These are phyloP conservation scores for Alternaria gansuensis DNA, from an alignment of 2,329 filamentous ascomycete genomes.

Conservation along the genomic window DNA sequence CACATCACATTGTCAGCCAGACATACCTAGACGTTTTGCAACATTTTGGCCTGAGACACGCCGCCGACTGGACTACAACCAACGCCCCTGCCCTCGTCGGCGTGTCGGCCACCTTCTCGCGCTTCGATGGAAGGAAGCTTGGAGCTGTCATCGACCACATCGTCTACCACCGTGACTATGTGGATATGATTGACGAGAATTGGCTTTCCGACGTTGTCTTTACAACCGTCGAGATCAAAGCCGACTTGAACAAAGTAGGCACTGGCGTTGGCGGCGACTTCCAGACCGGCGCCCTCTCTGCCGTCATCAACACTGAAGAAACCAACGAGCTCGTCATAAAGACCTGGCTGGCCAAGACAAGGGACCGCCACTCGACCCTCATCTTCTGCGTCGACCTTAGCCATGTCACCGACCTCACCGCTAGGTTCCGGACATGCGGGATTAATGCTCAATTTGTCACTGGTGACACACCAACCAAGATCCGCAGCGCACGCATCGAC, in stretches of 20 bases:
- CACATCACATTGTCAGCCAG: constrained; percentile 91
- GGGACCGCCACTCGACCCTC: constrained; percentile 79
- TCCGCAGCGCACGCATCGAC: constrained; percentile 74
- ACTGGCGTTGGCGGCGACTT: constrained; percentile 78
- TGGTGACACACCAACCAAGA: constrained; percentile 74
- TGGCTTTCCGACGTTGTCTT: constrained; percentile 94
- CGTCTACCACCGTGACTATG: constrained; percentile 88
- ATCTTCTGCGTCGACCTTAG: constrained; percentile 93
- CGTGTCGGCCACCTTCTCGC: constrained; percentile 82
- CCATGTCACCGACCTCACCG: constrained; percentile 79
- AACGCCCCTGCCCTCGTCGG: constrained; percentile 72
- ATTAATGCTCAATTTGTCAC: constrained; percentile 90
- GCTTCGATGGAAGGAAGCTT: constrained; percentile 83
- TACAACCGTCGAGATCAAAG: constrained; percentile 86
- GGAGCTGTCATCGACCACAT: constrained; percentile 92
- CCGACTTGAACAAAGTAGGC: constrained; percentile 77
- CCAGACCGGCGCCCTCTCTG: constrained; percentile 76
- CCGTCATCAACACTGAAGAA: constrained; percentile 80
- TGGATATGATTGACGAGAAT: constrained; percentile 85
- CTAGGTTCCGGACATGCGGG: constrained; percentile 77
- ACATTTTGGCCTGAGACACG: constrained; percentile 76
- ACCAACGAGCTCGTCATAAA: constrained; percentile 86
- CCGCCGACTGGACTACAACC: constrained; percentile 50
- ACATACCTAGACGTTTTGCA: constrained; percentile 77
- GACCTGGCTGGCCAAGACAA: constrained; percentile 82